Base-by-base conservation (phyloP, 2,329 filamentous ascomycete species). In the Juglanconis sp. region DNA sequence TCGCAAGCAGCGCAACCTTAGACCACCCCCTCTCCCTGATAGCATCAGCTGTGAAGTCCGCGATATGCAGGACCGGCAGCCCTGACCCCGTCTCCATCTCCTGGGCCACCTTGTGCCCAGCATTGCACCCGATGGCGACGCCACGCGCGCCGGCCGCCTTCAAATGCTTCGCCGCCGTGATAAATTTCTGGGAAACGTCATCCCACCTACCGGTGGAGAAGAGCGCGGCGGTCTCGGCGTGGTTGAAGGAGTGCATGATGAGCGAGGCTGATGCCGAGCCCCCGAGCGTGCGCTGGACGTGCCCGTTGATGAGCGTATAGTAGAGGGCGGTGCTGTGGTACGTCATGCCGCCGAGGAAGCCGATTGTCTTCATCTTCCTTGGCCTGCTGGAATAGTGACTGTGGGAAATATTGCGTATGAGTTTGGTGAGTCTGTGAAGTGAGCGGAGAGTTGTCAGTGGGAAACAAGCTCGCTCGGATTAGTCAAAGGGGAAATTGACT, bases 171-270 rank as follows among this genome's bases (percentile, higher is more conserved):
- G 63, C 70, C 1, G 75, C 72, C 50, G 69, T 65, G 49, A 78
- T 70, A 58, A 79, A 73, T 6, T 61, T 63, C 47, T 76, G 72
- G 7, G 76, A 68, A 57, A 82, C 80, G 2, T 68, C 66, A 66
- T 81, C 75, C 47, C 73, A 73, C 8, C 70, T 65, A 38, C 81
- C 70, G 65, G 77, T 74, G n/a, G 78, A 76, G 60, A 82, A 80
- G 3, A 78, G 61, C 0, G 31, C 49, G 34, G 53, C 56, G 1
- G 57, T 64, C 11, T 63, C 64, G 5, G 62, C 62, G 42, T 55
- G 63, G 61, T 58, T 74, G 47, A 64, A 62, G 8, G 62, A 65
- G 46, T 63, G 59, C 49, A 64, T 52, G 38, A 66, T 50, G 11
- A 66, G 38, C 15, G 58, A 46, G 4, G 64, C 65, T 3, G 64